phyloP scores from a whole-genome alignment of 2,329 filamentous ascomycete genomes.

The Trichoderma afroharzianum region DNA sequence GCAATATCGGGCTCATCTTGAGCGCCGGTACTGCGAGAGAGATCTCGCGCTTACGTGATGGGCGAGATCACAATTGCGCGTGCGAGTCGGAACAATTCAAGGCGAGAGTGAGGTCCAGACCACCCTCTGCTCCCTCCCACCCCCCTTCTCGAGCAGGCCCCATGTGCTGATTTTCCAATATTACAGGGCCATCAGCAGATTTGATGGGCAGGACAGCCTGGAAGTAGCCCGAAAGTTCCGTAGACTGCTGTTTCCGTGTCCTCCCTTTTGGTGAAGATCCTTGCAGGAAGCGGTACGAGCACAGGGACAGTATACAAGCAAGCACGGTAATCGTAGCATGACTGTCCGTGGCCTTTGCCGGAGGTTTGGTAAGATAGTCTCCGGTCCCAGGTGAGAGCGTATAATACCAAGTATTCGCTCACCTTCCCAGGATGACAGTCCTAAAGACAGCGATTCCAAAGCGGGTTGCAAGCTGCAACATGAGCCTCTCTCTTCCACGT shows the following conservation, averaged over 20 bases:
- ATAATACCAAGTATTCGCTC: not conserved
- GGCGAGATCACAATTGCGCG: constrained; percentile 2
- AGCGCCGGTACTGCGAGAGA: constrained; percentile 3
- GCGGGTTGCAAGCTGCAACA: not conserved
- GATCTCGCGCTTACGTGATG: constrained; percentile 7
- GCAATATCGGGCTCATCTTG: not conserved
- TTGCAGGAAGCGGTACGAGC: not conserved
- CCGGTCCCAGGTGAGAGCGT: not conserved
- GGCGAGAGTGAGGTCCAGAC: not conserved
- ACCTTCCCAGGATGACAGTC: not conserved
- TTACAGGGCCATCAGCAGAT: constrained; percentile 15
- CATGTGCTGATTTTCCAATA: constrained; percentile 11
- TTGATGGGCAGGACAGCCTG: not conserved
- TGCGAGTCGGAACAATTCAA: constrained; percentile 2
- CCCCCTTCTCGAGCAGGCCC: not conserved
- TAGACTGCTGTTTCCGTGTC: not conserved
- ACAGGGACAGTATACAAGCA: not conserved
- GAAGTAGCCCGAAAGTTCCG: not conserved
- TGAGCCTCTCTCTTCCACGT: constrained; percentile 3
- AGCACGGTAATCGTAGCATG: not conserved
- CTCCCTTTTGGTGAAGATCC: not conserved
- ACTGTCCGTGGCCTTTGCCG: not conserved
- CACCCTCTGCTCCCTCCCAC: not conserved
- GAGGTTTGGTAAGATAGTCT: not conserved
- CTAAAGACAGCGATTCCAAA: not conserved